Evolutionary conservation across 1,139 yeast genomes (phyloP), one percentile per base, ranked within the genome.

Genomic region (Meyerozyma guilliermondii): DNA sequence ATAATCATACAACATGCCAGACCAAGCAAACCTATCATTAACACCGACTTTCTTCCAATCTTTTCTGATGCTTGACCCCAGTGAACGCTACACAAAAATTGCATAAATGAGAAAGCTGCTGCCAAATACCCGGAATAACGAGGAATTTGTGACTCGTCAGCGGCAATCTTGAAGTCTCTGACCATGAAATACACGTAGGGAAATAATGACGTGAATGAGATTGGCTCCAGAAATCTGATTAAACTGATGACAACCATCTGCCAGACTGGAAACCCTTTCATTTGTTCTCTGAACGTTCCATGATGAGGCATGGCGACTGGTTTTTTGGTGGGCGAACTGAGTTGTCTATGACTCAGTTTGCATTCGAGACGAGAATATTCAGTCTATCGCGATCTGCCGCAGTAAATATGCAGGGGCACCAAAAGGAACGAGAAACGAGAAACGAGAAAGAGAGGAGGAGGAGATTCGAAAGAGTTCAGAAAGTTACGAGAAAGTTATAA

Each of bases 111-210:
- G 62, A 79, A 79, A 14, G 74, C 65, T 1, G 83, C 75, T 0
- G 82, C 75, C 35, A 80, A 59, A 49, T 79, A 79, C 5, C 85
- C 84, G 5, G 83, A 76, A 55, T 78, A 81, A 41, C 68, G 66
- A 2, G 83, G 71, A 30, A 80, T 74, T 27, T 76, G 75, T 9
- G 76, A 71, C 44, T 78, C 76, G 17, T 71, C 71, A 27, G 71
- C 67, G 2, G 79, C 74, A 24, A 78, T 65, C 5, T 76, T 71
- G 50, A 80, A 79, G 47, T 77, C 80, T 52, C 78, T 61, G 28
- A 81, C 79, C 82, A 81, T 78, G 58, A 78, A 81, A 56, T 76
- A 81, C 22, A 81, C 71, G 54, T 81, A 81, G 3, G 87, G 86
- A 56, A 81, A 80, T 28, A 79, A 55, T 3, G 84, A 79, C 2